Conservation (phyloP, 345 rosid species). For the Gynandropsis gynandra region DNA sequence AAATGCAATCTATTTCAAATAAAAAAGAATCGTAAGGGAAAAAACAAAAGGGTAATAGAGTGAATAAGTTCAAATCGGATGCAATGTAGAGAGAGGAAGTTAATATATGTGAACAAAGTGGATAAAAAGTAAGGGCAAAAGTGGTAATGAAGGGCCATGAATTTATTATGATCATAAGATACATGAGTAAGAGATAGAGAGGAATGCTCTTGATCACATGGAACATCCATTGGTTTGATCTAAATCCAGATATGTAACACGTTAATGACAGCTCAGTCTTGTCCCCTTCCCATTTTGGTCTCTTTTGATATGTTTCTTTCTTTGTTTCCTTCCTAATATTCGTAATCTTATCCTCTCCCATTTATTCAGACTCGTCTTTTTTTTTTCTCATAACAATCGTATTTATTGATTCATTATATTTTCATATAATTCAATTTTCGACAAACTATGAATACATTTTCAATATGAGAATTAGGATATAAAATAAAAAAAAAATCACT, state of each 20-base stretch:
- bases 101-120: too few relatives aligned
- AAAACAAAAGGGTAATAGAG: too few relatives aligned
- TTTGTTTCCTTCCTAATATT: not conserved
- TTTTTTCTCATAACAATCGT: not conserved
- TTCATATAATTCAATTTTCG: too few relatives aligned
- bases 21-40: too few relatives aligned
- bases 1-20: too few relatives aligned
- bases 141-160: not conserved
- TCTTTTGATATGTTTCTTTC: not conserved
- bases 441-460: too few relatives aligned
- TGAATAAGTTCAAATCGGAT: too few relatives aligned
- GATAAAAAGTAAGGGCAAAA: not conserved
- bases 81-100: too few relatives aligned
- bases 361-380: not conserved
- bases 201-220: constrained; percentile 16
- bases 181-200: too few relatives aligned
- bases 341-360: not conserved
- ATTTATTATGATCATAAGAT: not conserved
- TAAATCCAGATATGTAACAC: constrained; percentile 12
- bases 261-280: constrained; percentile 20
- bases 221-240: constrained; percentile 12
- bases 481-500: too few relatives aligned
- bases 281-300: constrained; percentile 10
- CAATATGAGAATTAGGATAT: too few relatives aligned
- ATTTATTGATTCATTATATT: not conserved